These are phyloP conservation scores for Fusarium odoratissimum DNA, from an alignment of 2,329 filamentous ascomycete species.

Conservation along the genomic window DNA sequence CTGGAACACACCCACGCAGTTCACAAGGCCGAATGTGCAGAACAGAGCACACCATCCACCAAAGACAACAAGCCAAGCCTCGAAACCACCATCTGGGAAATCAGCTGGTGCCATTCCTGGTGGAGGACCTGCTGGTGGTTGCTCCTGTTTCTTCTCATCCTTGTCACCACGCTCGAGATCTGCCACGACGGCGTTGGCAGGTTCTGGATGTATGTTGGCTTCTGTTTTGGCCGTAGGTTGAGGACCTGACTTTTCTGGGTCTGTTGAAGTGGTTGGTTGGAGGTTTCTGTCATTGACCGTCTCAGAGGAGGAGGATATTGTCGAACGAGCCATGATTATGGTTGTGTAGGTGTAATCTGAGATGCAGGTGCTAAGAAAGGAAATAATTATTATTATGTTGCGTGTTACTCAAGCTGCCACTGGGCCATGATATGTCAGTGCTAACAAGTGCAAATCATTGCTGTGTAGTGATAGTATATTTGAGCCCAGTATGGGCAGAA, in stretches of 20 bases:
- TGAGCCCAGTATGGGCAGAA: not conserved
- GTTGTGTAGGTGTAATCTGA: not conserved
- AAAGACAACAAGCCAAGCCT: conserved; percentile 68
- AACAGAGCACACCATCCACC: conserved; percentile 58
- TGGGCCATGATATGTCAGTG: not conserved
- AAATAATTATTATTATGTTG: not conserved
- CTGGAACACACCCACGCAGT: conserved; percentile 67
- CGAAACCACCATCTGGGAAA: conserved; percentile 68
- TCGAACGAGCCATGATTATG: conserved; percentile 40
- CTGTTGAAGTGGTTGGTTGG: conserved; percentile 4
- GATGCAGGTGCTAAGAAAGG: not conserved
- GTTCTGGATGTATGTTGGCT: conserved; percentile 42
- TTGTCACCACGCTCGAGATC: conserved; percentile 42
- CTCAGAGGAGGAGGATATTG: conserved; percentile 42
- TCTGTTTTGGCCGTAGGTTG: conserved; percentile 26
- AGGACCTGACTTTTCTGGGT: conserved; percentile 21
- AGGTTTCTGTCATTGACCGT: conserved; percentile 40
- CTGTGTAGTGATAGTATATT: not conserved
- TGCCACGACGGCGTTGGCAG: conserved; percentile 44
- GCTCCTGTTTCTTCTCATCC: conserved; percentile 28
- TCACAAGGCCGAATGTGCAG: conserved; percentile 58
- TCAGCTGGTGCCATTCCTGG: conserved; percentile 58
- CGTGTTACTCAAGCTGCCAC: not conserved
- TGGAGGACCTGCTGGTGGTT: conserved; percentile 39
- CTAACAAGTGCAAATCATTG: not conserved